Base-by-base conservation (phyloP, 805 yeast species). In the Yamadazyma akitaensis region DNA sequence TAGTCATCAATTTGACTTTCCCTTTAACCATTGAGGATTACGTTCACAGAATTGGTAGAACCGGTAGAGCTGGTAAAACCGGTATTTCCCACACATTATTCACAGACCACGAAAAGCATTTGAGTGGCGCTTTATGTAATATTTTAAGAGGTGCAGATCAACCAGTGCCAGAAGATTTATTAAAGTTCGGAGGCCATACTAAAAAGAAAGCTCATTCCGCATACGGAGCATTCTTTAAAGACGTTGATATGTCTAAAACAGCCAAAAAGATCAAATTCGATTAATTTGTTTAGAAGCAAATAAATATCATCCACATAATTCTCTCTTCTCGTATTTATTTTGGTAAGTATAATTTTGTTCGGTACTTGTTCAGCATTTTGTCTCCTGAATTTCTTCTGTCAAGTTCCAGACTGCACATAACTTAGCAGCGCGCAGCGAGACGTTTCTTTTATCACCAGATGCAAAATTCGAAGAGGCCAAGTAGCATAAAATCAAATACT, bases 161-260 rank as follows among this genome's bases (percentile, higher is more conserved):
- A 72, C 84, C 85, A 1, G 98, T 94, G 49, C 99, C 99, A 8
- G 97, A 88, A 44, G 98, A 90, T 47, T 75, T 94, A 61, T 77
- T 88, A 63, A 92, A 91, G 67, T 94, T 92, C 58, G 99, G 99
- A 41, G 90, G 97, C 6, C 98, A 94, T 69, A 94, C 98, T 10
- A 94, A 94, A 71, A 92, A 91, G 85, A 94, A 94, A 75, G 91
- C 89, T 54, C 99, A 94, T 63, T 82, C 92, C 53, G 97, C 92
- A n/a, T 94, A 94, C 59, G 99, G 99, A 54, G 97, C 98, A 0
- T 94, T 94, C 75, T 94, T 73, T 76, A 94, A 92, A 64, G 89
- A 91, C 61, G 94, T 92, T 40, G 98, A 90, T 59, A 77, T 88
- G 77, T 72, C 81, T 53, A 82, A 84, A 64, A 81, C 83, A 60